Base-by-base conservation (phyloP, 495 filamentous ascomycete genomes). In the Aspergillus coremiiformis region DNA sequence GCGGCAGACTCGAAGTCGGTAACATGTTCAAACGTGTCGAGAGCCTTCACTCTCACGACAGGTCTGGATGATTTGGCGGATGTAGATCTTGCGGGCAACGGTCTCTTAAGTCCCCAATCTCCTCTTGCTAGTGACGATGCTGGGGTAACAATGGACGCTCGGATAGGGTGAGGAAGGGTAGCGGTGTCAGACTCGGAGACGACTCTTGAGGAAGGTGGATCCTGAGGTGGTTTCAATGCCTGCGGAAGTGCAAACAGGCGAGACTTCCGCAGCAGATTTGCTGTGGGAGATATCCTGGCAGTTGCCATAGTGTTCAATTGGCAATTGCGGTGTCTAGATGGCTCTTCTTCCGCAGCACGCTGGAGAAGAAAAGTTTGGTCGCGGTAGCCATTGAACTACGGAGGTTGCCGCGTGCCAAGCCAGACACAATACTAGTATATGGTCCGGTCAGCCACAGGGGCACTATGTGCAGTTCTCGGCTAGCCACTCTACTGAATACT, bases 81-180 rank as follows among this genome's bases (percentile, higher is more conserved):
- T 1, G 88, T 95, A 6, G 84, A 81, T 61, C 81, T 82, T 8
- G 83, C 66, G 2, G 93, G 93, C 0, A 97, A 70, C 8, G 88
- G 76, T 32, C 94, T 76, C 69, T 99, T 99, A 56, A 97, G 72
- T 21, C 93, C 93, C 94, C 93, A 99, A 62, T 97, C 93, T 19
- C 93, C 93, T 56, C 78, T 77, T 19, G 69, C 63, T 29, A 89
- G 78, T n/a, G 92, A 90, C 20, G 85, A 77, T 5, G 68, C 61
- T 2, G 90, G 84, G 1, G 91, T 95, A 15, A 87, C 84, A 62
- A 99, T 87, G 55, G 88, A 78, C 55, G 90, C 87, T 62, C 87
- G 80, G 51, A 81, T 89, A n/a, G 93, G 93, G 70, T 85, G 84
- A 51, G 80, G 79, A 17, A 80, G 70, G 23, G 92, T 94, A 24